A percentile compares a stretch with the other conserved stretches of the same genome.
phyloP scores from a whole-genome alignment of 495 filamentous ascomycete genomes.

The Jackrogersella multiformis region DNA sequence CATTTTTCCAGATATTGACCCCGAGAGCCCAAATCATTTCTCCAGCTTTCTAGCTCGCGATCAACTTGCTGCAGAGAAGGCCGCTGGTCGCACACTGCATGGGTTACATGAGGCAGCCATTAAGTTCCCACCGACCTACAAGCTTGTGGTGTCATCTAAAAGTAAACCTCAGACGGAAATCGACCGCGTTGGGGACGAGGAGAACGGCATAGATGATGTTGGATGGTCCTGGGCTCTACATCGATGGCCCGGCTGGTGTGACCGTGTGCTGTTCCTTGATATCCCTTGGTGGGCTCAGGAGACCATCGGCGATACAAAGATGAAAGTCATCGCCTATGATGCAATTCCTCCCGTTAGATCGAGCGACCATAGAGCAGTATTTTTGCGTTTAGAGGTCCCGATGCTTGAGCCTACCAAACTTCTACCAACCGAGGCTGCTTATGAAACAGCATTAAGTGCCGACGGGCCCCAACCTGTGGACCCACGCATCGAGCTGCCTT shows the following conservation, averaged over 20 bases:
- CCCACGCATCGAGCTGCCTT: conserved; percentile 51
- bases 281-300: conserved; percentile 57
- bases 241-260: conserved; percentile 94
- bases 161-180: conserved; percentile 52
- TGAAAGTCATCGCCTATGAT: conserved; percentile 68
- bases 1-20: conserved; percentile 69
- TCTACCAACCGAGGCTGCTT: conserved; percentile 28
- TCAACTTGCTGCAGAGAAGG: conserved; percentile 77
- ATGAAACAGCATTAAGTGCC: conserved; percentile 14
- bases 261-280: conserved; percentile 85
- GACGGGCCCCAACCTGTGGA: conserved; percentile 31
- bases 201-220: conserved; percentile 48
- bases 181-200: conserved; percentile 38
- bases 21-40: conserved; percentile 57
- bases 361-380: conserved; percentile 88
- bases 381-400: conserved; percentile 69
- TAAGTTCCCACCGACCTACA: conserved; percentile 92
- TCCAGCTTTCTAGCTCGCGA: conserved; percentile 71
- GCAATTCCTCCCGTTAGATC: conserved; percentile 77
- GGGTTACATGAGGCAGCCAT: conserved; percentile 78
- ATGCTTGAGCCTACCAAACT: conserved; percentile 50
- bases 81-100: conserved; percentile 72
- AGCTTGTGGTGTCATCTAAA: conserved; percentile 63
- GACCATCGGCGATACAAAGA: conserved; percentile 40
- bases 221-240: conserved; percentile 79